phyloP scores from a whole-genome alignment of 2,329 filamentous ascomycete genomes.

The Zasmidium citrigriseum region DNA sequence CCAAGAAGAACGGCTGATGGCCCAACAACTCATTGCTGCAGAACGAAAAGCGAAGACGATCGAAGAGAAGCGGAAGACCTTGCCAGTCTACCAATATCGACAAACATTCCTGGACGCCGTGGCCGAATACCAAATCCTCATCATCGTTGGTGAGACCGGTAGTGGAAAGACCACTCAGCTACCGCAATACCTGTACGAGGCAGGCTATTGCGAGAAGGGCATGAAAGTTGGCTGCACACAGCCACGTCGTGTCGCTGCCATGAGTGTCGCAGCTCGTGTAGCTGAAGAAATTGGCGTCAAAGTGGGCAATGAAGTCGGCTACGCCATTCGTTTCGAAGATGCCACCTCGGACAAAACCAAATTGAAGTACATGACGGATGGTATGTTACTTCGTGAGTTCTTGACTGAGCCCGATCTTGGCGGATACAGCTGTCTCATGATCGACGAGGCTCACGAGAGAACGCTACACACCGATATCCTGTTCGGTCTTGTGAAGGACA shows the following conservation, averaged over 20 bases:
- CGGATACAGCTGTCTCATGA: slow-evolving; percentile 86
- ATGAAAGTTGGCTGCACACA: slow-evolving; percentile 92
- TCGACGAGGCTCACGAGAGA: slow-evolving; percentile 95
- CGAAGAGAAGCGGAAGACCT: slow-evolving; percentile 83
- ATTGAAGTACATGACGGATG: slow-evolving; percentile 96
- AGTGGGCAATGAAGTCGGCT: slow-evolving; percentile 89
- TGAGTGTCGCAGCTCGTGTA: slow-evolving; percentile 95
- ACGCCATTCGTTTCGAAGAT: slow-evolving; percentile 93
- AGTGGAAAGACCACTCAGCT: slow-evolving; percentile 95
- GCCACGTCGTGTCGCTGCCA: slow-evolving; percentile 90
- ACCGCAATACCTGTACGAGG: slow-evolving; percentile 90
- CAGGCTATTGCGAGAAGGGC: slow-evolving; percentile 80
- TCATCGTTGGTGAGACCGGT: slow-evolving; percentile 93
- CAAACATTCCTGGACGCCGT: slow-evolving; percentile 85
- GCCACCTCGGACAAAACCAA: slow-evolving; percentile 87
- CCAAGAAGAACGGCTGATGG: slow-evolving; percentile 75
- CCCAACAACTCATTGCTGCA: slow-evolving; percentile 81
- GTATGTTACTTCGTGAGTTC: slow-evolving; percentile 88
- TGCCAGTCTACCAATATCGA: slow-evolving; percentile 87
- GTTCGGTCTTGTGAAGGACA: slow-evolving; percentile 83
- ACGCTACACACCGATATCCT: slow-evolving; percentile 90
- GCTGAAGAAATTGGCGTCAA: slow-evolving; percentile 91
- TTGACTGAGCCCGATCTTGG: slow-evolving; percentile 83
- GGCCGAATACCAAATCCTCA: slow-evolving; percentile 80
- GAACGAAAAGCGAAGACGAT: slow-evolving; percentile 87